phyloP scores from a whole-genome alignment of 2,329 filamentous ascomycete species.

The Paecilomyces formosus region DNA sequence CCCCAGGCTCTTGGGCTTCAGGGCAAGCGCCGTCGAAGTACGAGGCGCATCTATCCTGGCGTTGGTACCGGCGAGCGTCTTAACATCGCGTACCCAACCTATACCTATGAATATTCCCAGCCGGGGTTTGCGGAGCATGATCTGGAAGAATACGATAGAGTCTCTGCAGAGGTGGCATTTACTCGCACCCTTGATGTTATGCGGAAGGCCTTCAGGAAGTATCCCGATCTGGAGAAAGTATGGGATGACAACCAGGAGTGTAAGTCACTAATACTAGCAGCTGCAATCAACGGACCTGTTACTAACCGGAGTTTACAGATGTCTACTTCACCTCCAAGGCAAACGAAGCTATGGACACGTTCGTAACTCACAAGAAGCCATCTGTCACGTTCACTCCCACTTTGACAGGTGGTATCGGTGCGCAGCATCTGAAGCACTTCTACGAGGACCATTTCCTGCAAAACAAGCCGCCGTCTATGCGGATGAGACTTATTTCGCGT shows the following conservation, averaged over 20 bases:
- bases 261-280: slow-evolving; percentile 7
- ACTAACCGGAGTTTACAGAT: slow-evolving; percentile 8
- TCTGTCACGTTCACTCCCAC: slow-evolving; percentile 26
- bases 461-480: slow-evolving; percentile 43
- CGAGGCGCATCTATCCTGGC: slow-evolving; percentile 43
- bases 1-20: slow-evolving; percentile 48
- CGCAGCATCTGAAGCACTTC: slow-evolving; percentile 40
- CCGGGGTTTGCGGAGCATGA: slow-evolving; percentile 66
- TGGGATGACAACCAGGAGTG: slow-evolving; percentile 31
- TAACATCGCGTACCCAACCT: slow-evolving; percentile 29
- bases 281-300: neutral
- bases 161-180: slow-evolving; percentile 61
- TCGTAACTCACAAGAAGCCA: slow-evolving; percentile 20
- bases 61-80: slow-evolving; percentile 43
- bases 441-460: slow-evolving; percentile 52
- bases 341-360: slow-evolving; percentile 21
- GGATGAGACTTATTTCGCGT: slow-evolving; percentile 49
- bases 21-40: slow-evolving; percentile 42
- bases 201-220: slow-evolving; percentile 50
- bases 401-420: slow-evolving; percentile 34
- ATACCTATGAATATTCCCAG: slow-evolving; percentile 49
- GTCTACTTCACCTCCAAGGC: slow-evolving; percentile 27
- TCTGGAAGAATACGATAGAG: slow-evolving; percentile 58
- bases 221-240: slow-evolving; percentile 27
- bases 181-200: slow-evolving; percentile 55